Evolutionary conservation across 2,329 filamentous ascomycete species (phyloP).

Genomic region (Colletotrichum orbiculare): DNA sequence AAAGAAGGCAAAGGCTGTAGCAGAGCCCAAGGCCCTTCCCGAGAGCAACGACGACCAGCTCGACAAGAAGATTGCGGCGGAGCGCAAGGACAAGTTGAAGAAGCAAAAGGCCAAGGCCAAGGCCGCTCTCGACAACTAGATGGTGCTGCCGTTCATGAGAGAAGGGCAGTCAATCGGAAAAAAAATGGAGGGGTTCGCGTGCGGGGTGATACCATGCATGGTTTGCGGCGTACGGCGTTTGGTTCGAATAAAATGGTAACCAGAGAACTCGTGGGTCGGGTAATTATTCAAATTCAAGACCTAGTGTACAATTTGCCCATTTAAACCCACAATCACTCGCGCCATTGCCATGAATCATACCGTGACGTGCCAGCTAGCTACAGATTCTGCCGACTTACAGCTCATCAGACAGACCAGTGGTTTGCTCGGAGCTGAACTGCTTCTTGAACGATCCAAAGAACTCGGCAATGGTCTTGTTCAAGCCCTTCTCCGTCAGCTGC

Average conservation of each 20-base stretch:
- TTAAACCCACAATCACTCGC: not conserved
- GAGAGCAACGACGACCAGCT: constrained; percentile 64
- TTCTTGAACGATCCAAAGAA: constrained; percentile 70
- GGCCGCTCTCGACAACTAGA: constrained; percentile 59
- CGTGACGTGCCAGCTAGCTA: not conserved
- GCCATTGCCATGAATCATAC: not conserved
- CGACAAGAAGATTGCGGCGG: constrained; percentile 68
- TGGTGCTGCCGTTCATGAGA: constrained; percentile 5
- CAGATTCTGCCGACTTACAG: constrained; percentile 43
- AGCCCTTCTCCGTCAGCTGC: constrained; percentile 73
- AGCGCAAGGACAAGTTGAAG: constrained; percentile 65
- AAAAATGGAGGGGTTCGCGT: constrained; percentile 12
- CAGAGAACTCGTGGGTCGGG: constrained; percentile 26
- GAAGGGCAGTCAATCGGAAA: not conserved
- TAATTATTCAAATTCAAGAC: constrained; percentile 21
- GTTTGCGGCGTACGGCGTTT: constrained; percentile 38
- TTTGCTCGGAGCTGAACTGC: constrained; percentile 45
- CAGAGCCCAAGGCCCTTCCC: constrained; percentile 40
- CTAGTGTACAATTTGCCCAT: constrained; percentile 34
- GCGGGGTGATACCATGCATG: constrained; percentile 38
- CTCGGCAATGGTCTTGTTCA: constrained; percentile 73
- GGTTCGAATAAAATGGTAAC: constrained; percentile 29
- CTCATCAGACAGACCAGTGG: constrained; percentile 46
- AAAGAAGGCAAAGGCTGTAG: not conserved
- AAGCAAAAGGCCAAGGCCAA: constrained; percentile 70